Evolutionary conservation across 192 early-diverging fungal genomes (phyloP).

Genomic region (Backusella psychrophila): DNA sequence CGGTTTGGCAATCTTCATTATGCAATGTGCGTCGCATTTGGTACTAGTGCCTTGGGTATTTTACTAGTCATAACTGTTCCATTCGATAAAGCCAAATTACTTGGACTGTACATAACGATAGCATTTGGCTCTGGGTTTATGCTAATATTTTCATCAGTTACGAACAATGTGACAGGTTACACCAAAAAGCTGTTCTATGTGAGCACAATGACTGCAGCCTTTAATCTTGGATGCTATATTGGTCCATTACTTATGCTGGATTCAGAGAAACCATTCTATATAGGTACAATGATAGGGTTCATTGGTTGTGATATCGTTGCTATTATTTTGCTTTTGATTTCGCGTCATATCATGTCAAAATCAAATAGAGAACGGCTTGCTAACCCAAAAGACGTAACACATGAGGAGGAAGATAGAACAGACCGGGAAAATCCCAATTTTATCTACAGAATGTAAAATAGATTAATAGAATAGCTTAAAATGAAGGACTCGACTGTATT

Average conservation of each 20-base stretch:
- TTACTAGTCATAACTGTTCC: constrained; percentile 18
- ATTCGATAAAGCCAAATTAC: constrained; percentile 6
- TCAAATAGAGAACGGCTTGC: constrained; percentile 5
- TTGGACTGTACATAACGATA: constrained; percentile 17
- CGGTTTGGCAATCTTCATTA: background rate
- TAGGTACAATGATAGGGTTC: constrained; percentile 16
- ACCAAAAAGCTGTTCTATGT: constrained; percentile 18
- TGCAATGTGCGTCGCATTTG: background rate
- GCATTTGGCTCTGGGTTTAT: constrained; percentile 3
- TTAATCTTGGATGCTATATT: constrained; percentile 18
- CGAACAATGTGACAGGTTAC: constrained; percentile 11
- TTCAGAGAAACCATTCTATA: constrained; percentile 16
- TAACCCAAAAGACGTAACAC: background rate
- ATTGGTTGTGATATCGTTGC: constrained; percentile 8
- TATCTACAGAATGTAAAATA: background rate
- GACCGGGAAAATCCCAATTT: background rate
- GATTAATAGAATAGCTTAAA: background rate
- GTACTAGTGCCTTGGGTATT: constrained; percentile 12
- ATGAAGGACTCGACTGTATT: background rate
- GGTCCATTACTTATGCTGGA: constrained; percentile 23
- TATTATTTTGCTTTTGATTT: constrained; percentile 10
- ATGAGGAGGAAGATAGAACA: background rate
- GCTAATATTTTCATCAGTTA: constrained; percentile 8
- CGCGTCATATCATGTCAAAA: constrained; percentile 18
- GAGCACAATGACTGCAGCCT: background rate